Percentiles rank a stretch among this genome's conserved stretches.
Conservation (phyloP, 2,329 filamentous ascomycete genomes). For the Penicillium rolfsii region DNA sequence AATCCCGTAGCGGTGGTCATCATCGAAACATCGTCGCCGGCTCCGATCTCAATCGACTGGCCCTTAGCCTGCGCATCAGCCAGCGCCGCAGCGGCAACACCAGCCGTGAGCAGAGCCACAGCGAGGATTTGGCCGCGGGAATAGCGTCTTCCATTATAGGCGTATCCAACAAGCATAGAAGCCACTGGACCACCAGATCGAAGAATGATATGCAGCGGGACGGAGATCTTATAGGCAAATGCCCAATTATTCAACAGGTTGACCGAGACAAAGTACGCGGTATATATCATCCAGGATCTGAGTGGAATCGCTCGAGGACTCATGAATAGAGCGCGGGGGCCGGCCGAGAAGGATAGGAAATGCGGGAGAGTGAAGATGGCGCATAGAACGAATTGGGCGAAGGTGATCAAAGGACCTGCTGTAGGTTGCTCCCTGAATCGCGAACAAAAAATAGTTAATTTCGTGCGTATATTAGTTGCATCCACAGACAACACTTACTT, state of each 20-base stretch:
- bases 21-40: slow-evolving; percentile 44
- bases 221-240: slow-evolving; percentile 94
- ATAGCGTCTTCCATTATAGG: slow-evolving; percentile 80
- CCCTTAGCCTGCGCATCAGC: slow-evolving; percentile 85
- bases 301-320: slow-evolving; percentile 79
- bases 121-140: slow-evolving; percentile 77
- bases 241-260: slow-evolving; percentile 98
- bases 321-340: slow-evolving; percentile 71
- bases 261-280: slow-evolving; percentile 86
- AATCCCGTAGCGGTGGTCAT: slow-evolving; percentile 65
- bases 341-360: slow-evolving; percentile 66
- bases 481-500: slow-evolving; percentile 65
- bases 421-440: slow-evolving; percentile 72
- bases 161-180: slow-evolving; percentile 86
- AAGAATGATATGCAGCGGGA: slow-evolving; percentile 95
- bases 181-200: slow-evolving; percentile 94
- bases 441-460: not conserved
- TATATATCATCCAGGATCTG: slow-evolving; percentile 83
- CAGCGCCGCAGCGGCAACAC: slow-evolving; percentile 85
- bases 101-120: slow-evolving; percentile 79
- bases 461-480: not conserved
- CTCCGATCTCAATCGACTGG: slow-evolving; percentile 36
- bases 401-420: slow-evolving; percentile 83
- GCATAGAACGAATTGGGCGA: slow-evolving; percentile 86
- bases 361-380: slow-evolving; percentile 75